Conservation (phyloP, 2,329 filamentous ascomycete genomes). For the Pseudogymnoascus sp. region DNA sequence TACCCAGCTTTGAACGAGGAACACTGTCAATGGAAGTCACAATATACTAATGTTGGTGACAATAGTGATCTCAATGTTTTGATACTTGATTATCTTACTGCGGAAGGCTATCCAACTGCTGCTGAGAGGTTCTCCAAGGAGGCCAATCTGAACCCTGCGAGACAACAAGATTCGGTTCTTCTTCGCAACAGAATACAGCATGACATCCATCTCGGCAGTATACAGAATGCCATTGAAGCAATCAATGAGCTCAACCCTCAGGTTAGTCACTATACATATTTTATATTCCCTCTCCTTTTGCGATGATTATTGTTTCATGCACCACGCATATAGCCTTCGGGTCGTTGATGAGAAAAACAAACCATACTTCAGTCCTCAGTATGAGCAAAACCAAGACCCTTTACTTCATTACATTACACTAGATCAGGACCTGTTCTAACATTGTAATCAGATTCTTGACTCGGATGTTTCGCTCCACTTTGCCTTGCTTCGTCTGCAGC, state of each 20-base stretch:
- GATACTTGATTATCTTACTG: constrained; percentile 94
- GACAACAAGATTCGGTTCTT: constrained; percentile 64
- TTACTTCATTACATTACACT: constrained; percentile 14
- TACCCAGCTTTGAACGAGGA: neutral
- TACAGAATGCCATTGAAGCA: constrained; percentile 74
- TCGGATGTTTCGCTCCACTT: constrained; percentile 78
- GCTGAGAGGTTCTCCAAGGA: constrained; percentile 91
- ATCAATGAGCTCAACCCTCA: constrained; percentile 86
- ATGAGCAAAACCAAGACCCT: constrained; percentile 50
- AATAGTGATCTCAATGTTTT: constrained; percentile 86
- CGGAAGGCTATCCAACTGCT: constrained; percentile 87
- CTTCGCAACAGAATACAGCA: constrained; percentile 75
- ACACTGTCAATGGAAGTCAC: neutral
- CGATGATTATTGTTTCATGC: constrained; percentile 99
- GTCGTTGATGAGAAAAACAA: constrained; percentile 81
- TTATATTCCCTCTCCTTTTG: constrained; percentile 29
- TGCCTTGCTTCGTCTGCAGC: constrained; percentile 76
- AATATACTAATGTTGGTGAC: constrained; percentile 8
- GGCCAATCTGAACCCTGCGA: constrained; percentile 72
- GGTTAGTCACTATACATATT: constrained; percentile 48
- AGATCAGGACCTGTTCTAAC: constrained; percentile 15
- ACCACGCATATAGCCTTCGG: constrained; percentile 95
- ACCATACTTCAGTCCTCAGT: constrained; percentile 73
- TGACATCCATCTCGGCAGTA: constrained; percentile 76
- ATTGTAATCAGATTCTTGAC: constrained; percentile 65